Evolutionary conservation across 208 protist genomes (phyloP), one percentile per base, ranked within the genome.

Genomic region (Trypanosoma platydactyli): DNA sequence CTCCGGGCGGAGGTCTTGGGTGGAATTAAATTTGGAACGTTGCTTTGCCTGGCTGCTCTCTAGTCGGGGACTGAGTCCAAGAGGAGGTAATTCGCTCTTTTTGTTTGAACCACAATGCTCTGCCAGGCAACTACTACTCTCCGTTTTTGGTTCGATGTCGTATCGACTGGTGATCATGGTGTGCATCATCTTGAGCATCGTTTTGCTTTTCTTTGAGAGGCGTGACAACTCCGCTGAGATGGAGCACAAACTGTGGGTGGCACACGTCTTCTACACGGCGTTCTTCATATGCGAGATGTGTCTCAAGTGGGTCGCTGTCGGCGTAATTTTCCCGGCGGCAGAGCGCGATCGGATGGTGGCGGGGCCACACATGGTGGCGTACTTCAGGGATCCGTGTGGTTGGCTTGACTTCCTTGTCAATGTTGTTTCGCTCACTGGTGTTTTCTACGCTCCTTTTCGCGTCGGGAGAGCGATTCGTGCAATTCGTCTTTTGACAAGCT

Each of bases 221-320:
- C 29, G 41, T 22, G 18, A 50, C 33, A 53, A 78, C 30, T 7
- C 33, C 6, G 18, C 30, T 46, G 53, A 62, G 29, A 18, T 59
- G 22, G 38, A 78, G 18, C 42, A 50, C 4, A 41, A 30, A 30
- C 62, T 87, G 16, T 27, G 56, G 16, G 16, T 27, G 1, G 24
- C 76, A 45, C 82, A 88, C 73, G 61, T 85, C 25, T 69, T 73
- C 9, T 91, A 83, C 69, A 68, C 77, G 1, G 55, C 69, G 15
- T 50, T 96, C 22, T 88, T 88, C n/a, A 64, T 56, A 11, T 18
- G 59, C 16, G 86, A 92, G 45, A 86, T 89, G 78, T 15, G 81
- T 22, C 4, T 85, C 45, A 84, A 88, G 71, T 81, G 80, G 52
- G 3, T 83, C 4, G 79, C 77, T 3, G 81, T 81, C 40, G 86